Evolutionary conservation across 1,284 basidiomycete species (phyloP), one percentile per base, ranked within the genome.

Genomic region (Malassezia dermatis): DNA sequence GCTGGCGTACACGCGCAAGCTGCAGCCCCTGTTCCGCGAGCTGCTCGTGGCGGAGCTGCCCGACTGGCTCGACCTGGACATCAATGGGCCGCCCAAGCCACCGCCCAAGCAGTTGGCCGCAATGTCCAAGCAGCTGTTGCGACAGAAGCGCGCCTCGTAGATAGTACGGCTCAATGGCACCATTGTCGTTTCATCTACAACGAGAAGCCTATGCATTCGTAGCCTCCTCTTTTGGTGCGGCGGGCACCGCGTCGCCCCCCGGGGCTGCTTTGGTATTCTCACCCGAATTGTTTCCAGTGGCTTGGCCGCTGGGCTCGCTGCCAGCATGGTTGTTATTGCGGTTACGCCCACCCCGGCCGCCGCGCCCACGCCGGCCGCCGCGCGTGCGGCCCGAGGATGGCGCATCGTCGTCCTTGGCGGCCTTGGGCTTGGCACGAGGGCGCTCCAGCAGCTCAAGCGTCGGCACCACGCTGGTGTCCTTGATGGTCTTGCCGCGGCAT

Each of bases 11-110:
- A 67, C 62, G 28, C 60, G 67, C 41, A 59, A 56, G 45, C 51
- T 69, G 6, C 60, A 62, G 52, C 65, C 67, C 35, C 51, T 67
- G 30, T 69, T 69, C 56, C 54, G 61, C 39, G 67, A 69, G 52
- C 49, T 67, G 49, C 58, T 69, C 26, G 58, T 64, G 6, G 51
- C 57, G 32, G 63, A 65, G 44, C 52, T 69, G 51, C 67, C 67
- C 8, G 63, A 69, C 26, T 67, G 67, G 67, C 65, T 65, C 54
- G 57, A 61, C 10, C 58, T 56, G n/a, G 63, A 64, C 13, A 35
- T 58, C 24, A 54, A 43, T 23, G 51, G 56, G 40, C 45, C 39
- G 35, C 51, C 47, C 12, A 34, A 34, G 3, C 23, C 45, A 2
- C 35, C 28, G 27, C 37, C 47, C 26, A 50, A 51, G 35, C n/a